Percentiles rank a stretch among this genome's conserved stretches.
Evolutionary conservation across 2,329 filamentous ascomycete species (phyloP).

Genomic region (Hirsutella minnesotensis): DNA sequence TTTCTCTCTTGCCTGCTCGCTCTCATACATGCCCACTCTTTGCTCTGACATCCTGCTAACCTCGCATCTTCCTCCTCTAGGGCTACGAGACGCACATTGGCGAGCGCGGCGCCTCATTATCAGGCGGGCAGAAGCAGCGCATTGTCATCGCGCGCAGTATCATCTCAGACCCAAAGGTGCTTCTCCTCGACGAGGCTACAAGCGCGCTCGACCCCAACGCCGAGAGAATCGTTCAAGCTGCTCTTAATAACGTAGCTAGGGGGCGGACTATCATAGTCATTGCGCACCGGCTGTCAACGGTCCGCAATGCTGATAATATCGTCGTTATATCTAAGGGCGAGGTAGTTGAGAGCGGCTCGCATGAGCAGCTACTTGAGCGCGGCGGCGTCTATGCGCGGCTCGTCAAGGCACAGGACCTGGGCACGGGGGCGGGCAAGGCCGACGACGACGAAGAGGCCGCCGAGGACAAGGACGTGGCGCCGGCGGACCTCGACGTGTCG

Average conservation of each 20-base stretch:
- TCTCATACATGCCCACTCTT: too few species aligned
- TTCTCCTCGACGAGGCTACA: conserved; percentile 60
- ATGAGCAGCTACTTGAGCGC: conserved; percentile 40
- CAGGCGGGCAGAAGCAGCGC: conserved; percentile 55
- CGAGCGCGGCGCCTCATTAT: conserved; percentile 52
- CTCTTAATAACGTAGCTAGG: conserved; percentile 39
- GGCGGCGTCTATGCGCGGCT: conserved; percentile 38
- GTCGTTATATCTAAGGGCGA: conserved; percentile 49
- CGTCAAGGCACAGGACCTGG: conserved; percentile 31
- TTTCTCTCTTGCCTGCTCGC: not conserved
- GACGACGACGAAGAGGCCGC: conserved; percentile 7
- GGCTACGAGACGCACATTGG: conserved; percentile 52
- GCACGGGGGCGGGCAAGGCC: too few species aligned
- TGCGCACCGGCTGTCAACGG: conserved; percentile 47
- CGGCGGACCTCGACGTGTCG: conserved; percentile 13
- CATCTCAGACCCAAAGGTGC: conserved; percentile 48
- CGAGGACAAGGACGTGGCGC: conserved; percentile 8
- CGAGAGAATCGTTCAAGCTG: conserved; percentile 41
- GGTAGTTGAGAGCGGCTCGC: conserved; percentile 50
- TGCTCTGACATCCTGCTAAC: too few species aligned
- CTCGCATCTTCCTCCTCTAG: too few species aligned
- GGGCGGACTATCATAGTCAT: conserved; percentile 55
- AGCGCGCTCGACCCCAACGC: conserved; percentile 39
- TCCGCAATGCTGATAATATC: conserved; percentile 52
- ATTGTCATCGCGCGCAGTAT: conserved; percentile 57